Evolutionary conservation across 2,329 filamentous ascomycete species (phyloP).

Genomic region (Hypoxylon sp.): DNA sequence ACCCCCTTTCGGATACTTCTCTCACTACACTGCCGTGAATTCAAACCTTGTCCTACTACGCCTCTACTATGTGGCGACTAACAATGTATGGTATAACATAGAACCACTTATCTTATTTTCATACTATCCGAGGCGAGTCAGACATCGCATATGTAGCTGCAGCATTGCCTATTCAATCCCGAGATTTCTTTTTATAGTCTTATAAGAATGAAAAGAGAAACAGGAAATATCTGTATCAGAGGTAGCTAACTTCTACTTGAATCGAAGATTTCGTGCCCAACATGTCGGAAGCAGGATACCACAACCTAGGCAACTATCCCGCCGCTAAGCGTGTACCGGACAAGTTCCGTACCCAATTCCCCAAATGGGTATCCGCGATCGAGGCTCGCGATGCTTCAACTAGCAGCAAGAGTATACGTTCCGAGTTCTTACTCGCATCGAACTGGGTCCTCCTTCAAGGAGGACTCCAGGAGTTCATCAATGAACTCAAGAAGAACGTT

Average conservation of each 20-base stretch:
- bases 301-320: not conserved
- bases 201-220: not conserved
- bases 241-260: not conserved
- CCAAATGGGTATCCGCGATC: constrained; percentile 1
- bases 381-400: not conserved
- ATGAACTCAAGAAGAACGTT: constrained; percentile 27
- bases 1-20: not conserved
- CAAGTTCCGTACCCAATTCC: constrained; percentile 21
- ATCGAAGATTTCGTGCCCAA: not conserved
- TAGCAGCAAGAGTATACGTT: not conserved
- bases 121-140: constrained; percentile 3
- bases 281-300: not conserved
- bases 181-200: not conserved
- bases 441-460: constrained; percentile 45
- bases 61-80: not conserved
- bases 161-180: not conserved
- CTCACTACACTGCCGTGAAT: not conserved
- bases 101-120: not conserved
- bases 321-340: not conserved
- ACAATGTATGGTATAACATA: constrained; percentile 2
- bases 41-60: not conserved
- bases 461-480: constrained; percentile 42
- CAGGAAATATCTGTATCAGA: not conserved
- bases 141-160: not conserved
- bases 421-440: constrained; percentile 44